Evolutionary conservation across 2,329 filamentous ascomycete genomes (phyloP).

Genomic region (Sclerotinia minor): DNA sequence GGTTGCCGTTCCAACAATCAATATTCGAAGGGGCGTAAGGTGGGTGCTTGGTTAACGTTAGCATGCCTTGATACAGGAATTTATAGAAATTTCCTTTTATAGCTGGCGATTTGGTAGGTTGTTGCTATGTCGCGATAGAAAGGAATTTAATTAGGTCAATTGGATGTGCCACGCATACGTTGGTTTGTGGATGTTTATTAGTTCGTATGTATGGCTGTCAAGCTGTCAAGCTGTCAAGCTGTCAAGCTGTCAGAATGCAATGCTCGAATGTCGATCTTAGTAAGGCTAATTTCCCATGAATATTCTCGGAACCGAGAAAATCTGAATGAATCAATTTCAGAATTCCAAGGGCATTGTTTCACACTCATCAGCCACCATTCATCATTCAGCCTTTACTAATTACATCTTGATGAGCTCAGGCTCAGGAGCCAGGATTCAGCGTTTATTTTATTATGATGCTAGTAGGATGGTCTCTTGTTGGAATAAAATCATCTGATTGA

Average conservation of each 20-base stretch:
- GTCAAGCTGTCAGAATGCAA: not conserved
- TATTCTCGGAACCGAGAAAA: constrained; percentile 1
- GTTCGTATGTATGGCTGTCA: too few relatives aligned
- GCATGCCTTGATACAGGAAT: not conserved
- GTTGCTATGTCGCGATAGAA: not conserved
- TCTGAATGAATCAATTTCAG: not conserved
- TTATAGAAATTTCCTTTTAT: not conserved
- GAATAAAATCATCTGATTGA: not conserved
- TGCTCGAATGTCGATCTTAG: not conserved
- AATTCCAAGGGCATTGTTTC: not conserved
- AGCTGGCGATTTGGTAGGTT: not conserved
- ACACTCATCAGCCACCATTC: not conserved
- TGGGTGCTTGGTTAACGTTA: not conserved
- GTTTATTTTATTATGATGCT: not conserved
- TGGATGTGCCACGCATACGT: not conserved
- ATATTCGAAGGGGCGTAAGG: not conserved
- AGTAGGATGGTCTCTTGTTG: not conserved
- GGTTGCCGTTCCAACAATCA: not conserved
- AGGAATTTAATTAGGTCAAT: too few relatives aligned
- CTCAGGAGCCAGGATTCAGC: too few relatives aligned
- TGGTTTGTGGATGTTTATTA: too few relatives aligned
- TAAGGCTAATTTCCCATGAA: not conserved
- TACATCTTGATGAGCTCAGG: too few relatives aligned
- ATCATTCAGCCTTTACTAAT: not conserved
- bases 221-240: not conserved